Evolutionary conservation across 2,329 filamentous ascomycete species (phyloP).

Genomic region (Cercospora sojina): DNA sequence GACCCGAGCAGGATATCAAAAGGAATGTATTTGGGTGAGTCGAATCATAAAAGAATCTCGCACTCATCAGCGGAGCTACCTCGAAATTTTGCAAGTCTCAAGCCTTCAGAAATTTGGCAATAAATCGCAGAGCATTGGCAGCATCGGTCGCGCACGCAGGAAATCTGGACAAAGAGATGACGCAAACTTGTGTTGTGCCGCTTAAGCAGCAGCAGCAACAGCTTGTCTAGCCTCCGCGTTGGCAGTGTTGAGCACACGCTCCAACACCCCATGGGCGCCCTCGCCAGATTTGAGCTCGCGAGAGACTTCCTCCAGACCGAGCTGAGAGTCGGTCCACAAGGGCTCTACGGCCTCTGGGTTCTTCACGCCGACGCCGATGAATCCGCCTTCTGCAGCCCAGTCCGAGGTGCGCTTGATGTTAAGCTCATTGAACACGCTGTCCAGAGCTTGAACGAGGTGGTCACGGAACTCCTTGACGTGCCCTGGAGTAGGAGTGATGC

Average conservation of each 20-base stretch:
- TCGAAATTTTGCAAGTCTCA: not conserved
- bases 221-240: conserved; percentile 44
- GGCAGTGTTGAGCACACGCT: conserved; percentile 50
- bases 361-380: conserved; percentile 85
- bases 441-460: conserved; percentile 78
- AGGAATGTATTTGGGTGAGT: conserved; percentile 15
- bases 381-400: conserved; percentile 87
- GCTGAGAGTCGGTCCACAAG: conserved; percentile 90
- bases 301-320: conserved; percentile 69
- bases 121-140: not conserved
- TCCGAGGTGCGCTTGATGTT: conserved; percentile 89
- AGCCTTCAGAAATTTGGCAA: not conserved
- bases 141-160: not conserved
- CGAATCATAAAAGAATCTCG: conserved; percentile 1
- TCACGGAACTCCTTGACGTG: conserved; percentile 83
- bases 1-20: conserved; percentile 15
- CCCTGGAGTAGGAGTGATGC: conserved; percentile 93
- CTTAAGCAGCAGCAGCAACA: conserved; percentile 43
- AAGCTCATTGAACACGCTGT: conserved; percentile 84
- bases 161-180: not conserved
- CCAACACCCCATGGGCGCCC: conserved; percentile 48
- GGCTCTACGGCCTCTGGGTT: conserved; percentile 60
- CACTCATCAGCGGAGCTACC: not conserved
- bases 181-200: not conserved
- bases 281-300: conserved; percentile 57